phyloP scores from a whole-genome alignment of 1,139 yeast species.

The Yamadazyma dendronema region DNA sequence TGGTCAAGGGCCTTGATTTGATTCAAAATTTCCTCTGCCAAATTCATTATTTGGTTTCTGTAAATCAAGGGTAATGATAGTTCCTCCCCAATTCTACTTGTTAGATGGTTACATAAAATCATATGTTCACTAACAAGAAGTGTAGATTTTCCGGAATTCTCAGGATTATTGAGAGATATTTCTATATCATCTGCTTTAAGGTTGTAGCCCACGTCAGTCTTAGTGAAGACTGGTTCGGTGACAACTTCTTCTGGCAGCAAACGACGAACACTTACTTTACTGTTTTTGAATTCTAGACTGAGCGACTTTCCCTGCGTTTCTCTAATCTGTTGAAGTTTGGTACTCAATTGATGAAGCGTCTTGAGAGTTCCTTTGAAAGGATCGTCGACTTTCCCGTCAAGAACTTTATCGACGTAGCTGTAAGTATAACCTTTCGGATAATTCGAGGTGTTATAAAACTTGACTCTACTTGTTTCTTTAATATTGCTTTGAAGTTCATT shows the following conservation, averaged over 20 bases:
- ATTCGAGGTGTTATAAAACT: conserved; percentile 22
- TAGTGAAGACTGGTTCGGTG: not conserved
- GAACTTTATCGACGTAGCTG: conserved; percentile 30
- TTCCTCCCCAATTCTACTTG: conserved; percentile 50
- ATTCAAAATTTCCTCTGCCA: conserved; percentile 19
- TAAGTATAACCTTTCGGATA: conserved; percentile 42
- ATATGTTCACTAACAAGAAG: conserved; percentile 75
- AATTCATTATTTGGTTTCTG: conserved; percentile 35
- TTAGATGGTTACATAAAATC: conserved; percentile 70
- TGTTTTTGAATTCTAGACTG: conserved; percentile 3
- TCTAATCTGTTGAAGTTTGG: conserved; percentile 25
- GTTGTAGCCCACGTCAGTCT: conserved; percentile 17
- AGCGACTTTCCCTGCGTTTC: conserved; percentile 11
- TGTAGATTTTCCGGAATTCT: conserved; percentile 34
- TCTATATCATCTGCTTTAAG: conserved; percentile 9
- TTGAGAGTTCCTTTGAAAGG: conserved; percentile 26
- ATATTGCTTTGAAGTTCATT: conserved; percentile 17
- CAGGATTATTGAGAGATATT: conserved; percentile 6
- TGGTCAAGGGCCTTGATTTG: conserved; percentile 24
- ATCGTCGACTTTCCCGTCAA: conserved; percentile 19
- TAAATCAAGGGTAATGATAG: conserved; percentile 58
- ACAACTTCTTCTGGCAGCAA: conserved; percentile 1
- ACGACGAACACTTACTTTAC: conserved; percentile 6
- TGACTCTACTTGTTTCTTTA: conserved; percentile 18
- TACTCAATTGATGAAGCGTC: conserved; percentile 29